Evolutionary conservation across 257 asterid genomes (phyloP), one percentile per base, ranked within the genome.

Genomic region (Jacaranda copaia): DNA sequence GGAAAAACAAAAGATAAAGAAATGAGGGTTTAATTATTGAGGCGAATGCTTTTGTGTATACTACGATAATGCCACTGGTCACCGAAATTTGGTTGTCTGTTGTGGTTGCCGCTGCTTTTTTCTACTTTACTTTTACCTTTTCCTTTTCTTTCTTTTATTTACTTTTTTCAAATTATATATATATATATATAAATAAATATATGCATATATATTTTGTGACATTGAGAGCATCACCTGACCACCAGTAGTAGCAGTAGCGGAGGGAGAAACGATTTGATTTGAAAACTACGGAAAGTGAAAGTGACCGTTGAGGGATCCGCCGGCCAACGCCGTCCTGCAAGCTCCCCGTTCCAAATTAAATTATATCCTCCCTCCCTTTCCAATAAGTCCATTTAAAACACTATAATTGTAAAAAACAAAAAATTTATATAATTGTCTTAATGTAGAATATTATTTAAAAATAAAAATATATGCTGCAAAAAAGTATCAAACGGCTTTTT

Each of bases 281-380:
- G 72, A 65, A 71, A 66, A 79, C 19, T 66, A 36, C 11, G 74
- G 60, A 56, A 18, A 73, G 46, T 65, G 83, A 80, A 79, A 80
- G 68, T 67, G 83, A 80, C 79, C 79, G 77, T 80, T 80, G 83
- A 73, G 76, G 71, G 52, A 61, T 77, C 56, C 8, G 75, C 59
- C 60, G 6, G 66, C 9, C 42, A 36, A 3, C 8, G 75, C 59
- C 60, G 6, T 76, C 9, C 42, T 46, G 5, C 38, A 45, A 32
- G 75, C 64, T 58, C 71, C 70, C 58, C 70, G 51, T 46, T 68
- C 13, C 43, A 68, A 58, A 77, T 46, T 67, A 9, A 66, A 66
- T 55, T 12, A n/a, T 13, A 51, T 51, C 1, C 65, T 2, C 15
- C 40, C 46, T 8, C 46, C 45, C 46, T 1, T 42, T 42, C 46